A percentile compares a stretch with the other conserved stretches of the same genome.
Evolutionary conservation across 2,329 filamentous ascomycete genomes (phyloP).

Genomic region (Stagonosporopsis vannaccii): DNA sequence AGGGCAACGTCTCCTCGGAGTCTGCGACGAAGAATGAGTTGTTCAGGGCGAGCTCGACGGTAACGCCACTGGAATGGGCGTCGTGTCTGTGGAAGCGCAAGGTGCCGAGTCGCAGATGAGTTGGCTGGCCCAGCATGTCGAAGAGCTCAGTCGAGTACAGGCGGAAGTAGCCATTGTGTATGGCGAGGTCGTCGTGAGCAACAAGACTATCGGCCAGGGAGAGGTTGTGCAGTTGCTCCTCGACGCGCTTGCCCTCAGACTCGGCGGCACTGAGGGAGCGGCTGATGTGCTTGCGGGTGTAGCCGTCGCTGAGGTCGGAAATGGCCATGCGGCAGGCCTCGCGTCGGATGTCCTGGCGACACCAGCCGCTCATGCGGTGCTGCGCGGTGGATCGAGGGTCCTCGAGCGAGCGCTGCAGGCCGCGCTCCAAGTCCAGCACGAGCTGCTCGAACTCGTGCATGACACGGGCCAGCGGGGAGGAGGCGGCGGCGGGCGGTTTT

Average conservation of each 20-base stretch:
- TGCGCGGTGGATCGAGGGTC: slow-evolving; percentile 7
- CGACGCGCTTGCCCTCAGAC: slow-evolving; percentile 39
- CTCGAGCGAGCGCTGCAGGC: slow-evolving; percentile 39
- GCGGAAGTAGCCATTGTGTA: slow-evolving; percentile 47
- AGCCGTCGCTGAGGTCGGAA: slow-evolving; percentile 39
- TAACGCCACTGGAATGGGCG: slow-evolving; percentile 21
- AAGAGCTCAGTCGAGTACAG: slow-evolving; percentile 48
- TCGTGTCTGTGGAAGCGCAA: slow-evolving; percentile 41
- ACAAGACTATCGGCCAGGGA: slow-evolving; percentile 11
- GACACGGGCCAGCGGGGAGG: slow-evolving; percentile 36
- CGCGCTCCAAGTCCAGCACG: slow-evolving; percentile 37
- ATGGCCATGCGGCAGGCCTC: slow-evolving; percentile 45
- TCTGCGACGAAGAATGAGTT: slow-evolving; percentile 45
- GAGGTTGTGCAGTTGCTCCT: slow-evolving; percentile 38
- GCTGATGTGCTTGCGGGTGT: slow-evolving; percentile 44
- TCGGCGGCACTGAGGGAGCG: slow-evolving; percentile 40
- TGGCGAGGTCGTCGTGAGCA: slow-evolving; percentile 27
- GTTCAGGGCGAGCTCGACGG: slow-evolving; percentile 44
- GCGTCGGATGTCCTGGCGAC: slow-evolving; percentile 31
- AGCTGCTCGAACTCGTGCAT: slow-evolving; percentile 47
- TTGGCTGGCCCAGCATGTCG: slow-evolving; percentile 45
- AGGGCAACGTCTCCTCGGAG: slow-evolving; percentile 46
- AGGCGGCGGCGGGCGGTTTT: slow-evolving; percentile 10
- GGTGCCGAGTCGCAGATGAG: slow-evolving; percentile 45
- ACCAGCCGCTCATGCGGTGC: neutral